A percentile compares a stretch with the other conserved stretches of the same genome.
Evolutionary conservation across 1,284 basidiomycete genomes (phyloP).

Genomic region (Irpex sp.): DNA sequence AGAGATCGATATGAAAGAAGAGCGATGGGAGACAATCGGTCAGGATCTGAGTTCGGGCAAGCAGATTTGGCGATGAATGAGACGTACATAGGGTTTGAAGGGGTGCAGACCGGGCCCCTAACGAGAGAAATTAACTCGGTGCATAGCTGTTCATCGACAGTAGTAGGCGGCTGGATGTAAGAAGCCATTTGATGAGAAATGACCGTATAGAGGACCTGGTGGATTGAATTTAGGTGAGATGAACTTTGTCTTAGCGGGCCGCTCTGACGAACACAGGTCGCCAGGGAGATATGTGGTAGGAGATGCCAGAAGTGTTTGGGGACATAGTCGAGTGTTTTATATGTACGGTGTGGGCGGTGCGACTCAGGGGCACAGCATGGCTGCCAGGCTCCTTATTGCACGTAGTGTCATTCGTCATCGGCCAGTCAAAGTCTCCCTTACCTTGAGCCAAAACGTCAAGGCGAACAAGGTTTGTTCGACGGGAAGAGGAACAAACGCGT

Average conservation of each 20-base stretch:
- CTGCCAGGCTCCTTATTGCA: neutral
- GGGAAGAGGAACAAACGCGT: neutral
- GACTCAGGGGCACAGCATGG: too few species aligned
- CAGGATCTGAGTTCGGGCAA: neutral
- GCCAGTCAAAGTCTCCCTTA: neutral
- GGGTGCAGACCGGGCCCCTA: conserved; percentile 21
- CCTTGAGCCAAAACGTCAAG: neutral
- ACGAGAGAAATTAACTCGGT: conserved; percentile 21
- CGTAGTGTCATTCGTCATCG: neutral
- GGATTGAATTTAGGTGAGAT: too few species aligned
- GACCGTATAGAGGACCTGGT: too few species aligned
- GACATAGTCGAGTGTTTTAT: too few species aligned
- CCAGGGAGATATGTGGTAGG: too few species aligned
- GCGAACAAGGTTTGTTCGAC: neutral
- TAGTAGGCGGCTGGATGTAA: neutral
- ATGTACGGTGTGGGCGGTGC: too few species aligned
- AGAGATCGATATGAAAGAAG: neutral
- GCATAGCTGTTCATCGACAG: neutral
- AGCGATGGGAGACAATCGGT: neutral
- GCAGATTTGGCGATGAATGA: neutral
- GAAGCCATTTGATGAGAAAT: too few species aligned
- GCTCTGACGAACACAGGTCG: too few species aligned
- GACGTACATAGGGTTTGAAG: conserved; percentile 20
- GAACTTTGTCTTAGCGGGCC: too few species aligned
- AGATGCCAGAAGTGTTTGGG: too few species aligned